Percentiles rank a stretch among this genome's conserved stretches.
Evolutionary conservation across 371 early-diverging fungal species (phyloP).

Genomic region (Mortierella sp.): DNA sequence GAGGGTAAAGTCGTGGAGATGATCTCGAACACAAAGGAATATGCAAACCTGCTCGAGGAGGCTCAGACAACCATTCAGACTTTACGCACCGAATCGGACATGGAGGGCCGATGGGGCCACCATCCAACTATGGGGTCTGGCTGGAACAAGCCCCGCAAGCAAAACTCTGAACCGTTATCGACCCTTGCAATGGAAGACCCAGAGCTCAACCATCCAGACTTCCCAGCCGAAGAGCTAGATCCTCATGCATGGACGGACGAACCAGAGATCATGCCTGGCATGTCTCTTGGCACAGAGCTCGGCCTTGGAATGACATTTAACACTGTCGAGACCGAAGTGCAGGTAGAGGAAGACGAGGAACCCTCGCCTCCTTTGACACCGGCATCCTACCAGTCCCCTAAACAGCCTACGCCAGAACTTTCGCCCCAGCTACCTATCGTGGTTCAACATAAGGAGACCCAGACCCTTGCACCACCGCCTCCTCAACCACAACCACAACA

Average conservation of each 20-base stretch:
- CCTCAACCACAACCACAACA: constrained; percentile 6
- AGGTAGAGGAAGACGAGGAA: not conserved
- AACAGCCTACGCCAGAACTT: constrained; percentile 21
- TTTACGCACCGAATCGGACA: constrained; percentile 40
- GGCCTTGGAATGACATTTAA: constrained; percentile 11
- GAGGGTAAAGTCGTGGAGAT: constrained; percentile 70
- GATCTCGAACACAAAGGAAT: constrained; percentile 73
- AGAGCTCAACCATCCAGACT: constrained; percentile 18
- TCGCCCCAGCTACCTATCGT: constrained; percentile 8
- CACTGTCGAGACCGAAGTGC: constrained; percentile 1
- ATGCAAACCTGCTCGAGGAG: constrained; percentile 68
- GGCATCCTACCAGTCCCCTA: constrained; percentile 7
- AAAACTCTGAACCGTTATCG: constrained; percentile 15
- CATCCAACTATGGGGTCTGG: not conserved
- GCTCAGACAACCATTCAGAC: constrained; percentile 73
- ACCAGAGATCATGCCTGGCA: constrained; percentile 2
- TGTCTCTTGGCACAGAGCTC: constrained; percentile 32
- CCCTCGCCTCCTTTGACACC: constrained; percentile 25
- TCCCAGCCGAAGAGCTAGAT: constrained; percentile 4
- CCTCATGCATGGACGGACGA: constrained; percentile 3
- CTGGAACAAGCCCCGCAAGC: constrained; percentile 4
- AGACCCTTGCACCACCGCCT: constrained; percentile 1
- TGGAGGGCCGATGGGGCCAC: constrained; percentile 42
- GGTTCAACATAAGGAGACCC: constrained; percentile 5
- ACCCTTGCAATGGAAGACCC: constrained; percentile 36